A percentile compares a stretch with the other conserved stretches of the same genome.
These are phyloP conservation scores for Phytophthora pinifolia DNA, from an alignment of 352 stramenopile genomes.

Conservation along the genomic window DNA sequence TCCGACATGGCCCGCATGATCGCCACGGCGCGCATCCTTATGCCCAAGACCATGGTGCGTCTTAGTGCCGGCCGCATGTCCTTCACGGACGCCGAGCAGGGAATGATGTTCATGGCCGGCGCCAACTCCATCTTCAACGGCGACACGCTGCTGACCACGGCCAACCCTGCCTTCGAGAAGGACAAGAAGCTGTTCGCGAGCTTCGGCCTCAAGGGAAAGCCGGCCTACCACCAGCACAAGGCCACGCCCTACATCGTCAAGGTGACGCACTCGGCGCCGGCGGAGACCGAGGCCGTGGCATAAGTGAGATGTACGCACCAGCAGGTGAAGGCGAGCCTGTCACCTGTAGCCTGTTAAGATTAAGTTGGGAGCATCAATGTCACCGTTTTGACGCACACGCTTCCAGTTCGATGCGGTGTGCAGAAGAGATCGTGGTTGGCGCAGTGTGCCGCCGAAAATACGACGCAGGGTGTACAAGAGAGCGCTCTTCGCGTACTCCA, in stretches of 20 bases:
- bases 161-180: conserved; percentile 96
- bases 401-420: too few species aligned
- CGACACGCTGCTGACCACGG: conserved; percentile 96
- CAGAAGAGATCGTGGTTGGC: too few species aligned
- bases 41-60: conserved; percentile 97
- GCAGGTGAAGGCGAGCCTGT: conserved; percentile 20
- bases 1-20: conserved; percentile 99
- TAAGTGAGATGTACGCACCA: conserved; percentile 23
- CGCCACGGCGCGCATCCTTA: conserved; percentile 95
- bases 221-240: conserved; percentile 91
- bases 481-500: too few species aligned
- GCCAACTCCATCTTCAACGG: conserved; percentile 99
- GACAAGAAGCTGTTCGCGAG: conserved; percentile 94
- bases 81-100: conserved; percentile 96
- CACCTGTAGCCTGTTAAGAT: conserved; percentile 29
- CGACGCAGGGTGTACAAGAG: too few species aligned
- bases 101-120: conserved; percentile 96
- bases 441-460: too few species aligned
- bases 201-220: conserved; percentile 95
- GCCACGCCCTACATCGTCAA: conserved; percentile 84
- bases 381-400: conserved; percentile 22
- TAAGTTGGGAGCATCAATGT: conserved; percentile 30
- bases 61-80: conserved; percentile 96
- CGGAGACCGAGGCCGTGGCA: conserved; percentile 35
- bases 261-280: conserved; percentile 64